A percentile compares a stretch with the other conserved stretches of the same genome.
Evolutionary conservation across 129 eudicot species (phyloP).

Genomic region (Deinandra increscens): DNA sequence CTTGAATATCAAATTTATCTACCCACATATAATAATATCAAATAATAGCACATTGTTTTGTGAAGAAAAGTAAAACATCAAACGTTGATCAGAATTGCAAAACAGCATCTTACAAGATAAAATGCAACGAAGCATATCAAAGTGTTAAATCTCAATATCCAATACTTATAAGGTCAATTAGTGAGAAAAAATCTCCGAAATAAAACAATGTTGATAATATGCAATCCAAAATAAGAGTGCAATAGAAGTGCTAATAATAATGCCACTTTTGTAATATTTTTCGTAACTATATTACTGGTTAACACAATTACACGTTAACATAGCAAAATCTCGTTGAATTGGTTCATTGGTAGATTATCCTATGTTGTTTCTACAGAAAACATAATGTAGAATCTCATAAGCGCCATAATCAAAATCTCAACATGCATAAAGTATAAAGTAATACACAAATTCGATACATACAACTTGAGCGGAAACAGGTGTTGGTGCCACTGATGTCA

Average conservation of each 20-base stretch:
- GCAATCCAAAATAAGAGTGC: not conserved
- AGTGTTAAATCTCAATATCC: not conserved
- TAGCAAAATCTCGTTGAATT: too few species aligned
- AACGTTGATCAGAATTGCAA: not conserved
- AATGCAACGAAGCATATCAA: not conserved
- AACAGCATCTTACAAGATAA: not conserved
- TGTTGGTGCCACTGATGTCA: conserved; percentile 23
- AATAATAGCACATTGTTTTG: not conserved
- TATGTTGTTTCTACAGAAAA: too few species aligned
- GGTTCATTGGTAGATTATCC: too few species aligned
- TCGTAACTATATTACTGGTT: not conserved
- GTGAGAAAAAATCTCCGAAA: not conserved
- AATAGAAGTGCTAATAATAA: not conserved
- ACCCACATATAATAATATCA: not conserved
- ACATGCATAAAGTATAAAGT: not conserved
- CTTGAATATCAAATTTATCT: not conserved
- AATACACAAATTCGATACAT: conserved; percentile 28
- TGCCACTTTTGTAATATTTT: not conserved
- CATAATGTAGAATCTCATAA: not conserved
- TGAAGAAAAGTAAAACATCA: too few species aligned
- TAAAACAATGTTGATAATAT: not conserved
- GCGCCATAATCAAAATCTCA: not conserved
- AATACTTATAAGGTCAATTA: not conserved
- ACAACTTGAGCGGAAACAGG: conserved; percentile 77
- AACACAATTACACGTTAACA: conserved; percentile 7